Base-by-base conservation (phyloP, 2,329 filamentous ascomycete species). In the Xylariales sp. region DNA sequence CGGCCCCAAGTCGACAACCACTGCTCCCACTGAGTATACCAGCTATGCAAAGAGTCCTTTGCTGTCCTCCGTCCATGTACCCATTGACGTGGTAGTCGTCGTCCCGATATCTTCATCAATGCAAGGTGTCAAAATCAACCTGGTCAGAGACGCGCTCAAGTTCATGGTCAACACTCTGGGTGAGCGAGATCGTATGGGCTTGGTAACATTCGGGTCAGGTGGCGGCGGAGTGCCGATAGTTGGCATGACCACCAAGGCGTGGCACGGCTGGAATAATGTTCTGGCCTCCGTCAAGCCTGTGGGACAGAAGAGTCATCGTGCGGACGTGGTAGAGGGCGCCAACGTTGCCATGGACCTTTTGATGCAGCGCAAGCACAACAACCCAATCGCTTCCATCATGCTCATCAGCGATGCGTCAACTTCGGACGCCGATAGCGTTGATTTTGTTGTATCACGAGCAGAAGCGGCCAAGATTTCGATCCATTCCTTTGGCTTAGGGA, bases 281-380 rank as follows among this genome's bases (percentile, higher is more conserved):
- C 71, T 98, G 34, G 78, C 82, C 28, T 90, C 88, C 0, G 94
- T 98, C 55, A 84, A 89, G 50, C 91, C 93, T 1, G 88, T 96
- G 8, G 91, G 90, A 25, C 91, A 96, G 64, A 98, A 97, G 76
- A 97, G 88, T 60, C 81, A 95, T 56, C 85, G 93, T 10, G 91
- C 91, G 1, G 93, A 98, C 66, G 90, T 97, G 11, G 91, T 98
- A 3, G 93, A 98, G 60, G 93, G 93, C 20, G 93, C 91, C 24
- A 98, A 97, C 55, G 88, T 96, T 38, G 93, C 93, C 35, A 97
- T 98, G 93, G 93, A 98, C 61, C 69, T 98, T 42, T 75, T 98
- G 44, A 98, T 98, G 93, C 90, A 96, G 66, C 83, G 93, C 54
- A 95, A 95, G 67, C 88, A 90, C 53, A 91, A 86, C 64, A 98